These are phyloP conservation scores for Hirsutella rhossiliensis DNA, from an alignment of 2,329 filamentous ascomycete genomes.

Conservation along the genomic window DNA sequence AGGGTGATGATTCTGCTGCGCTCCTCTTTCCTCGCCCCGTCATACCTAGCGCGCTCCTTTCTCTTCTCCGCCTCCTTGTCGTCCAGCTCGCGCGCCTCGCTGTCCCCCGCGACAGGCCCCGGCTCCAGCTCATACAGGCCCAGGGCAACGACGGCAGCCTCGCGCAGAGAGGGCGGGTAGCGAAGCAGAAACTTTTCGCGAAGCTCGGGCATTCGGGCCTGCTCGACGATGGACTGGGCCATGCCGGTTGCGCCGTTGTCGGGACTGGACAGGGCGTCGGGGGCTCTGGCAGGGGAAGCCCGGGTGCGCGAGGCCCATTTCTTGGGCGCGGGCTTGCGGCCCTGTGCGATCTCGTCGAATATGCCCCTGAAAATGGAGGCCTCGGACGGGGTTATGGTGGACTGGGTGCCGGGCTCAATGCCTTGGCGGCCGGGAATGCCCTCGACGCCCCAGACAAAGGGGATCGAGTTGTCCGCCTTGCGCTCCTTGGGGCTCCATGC, in stretches of 20 bases:
- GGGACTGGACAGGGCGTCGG: not conserved
- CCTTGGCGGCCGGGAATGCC: not conserved
- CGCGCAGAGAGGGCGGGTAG: slow-evolving; percentile 26
- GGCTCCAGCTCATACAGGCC: slow-evolving; percentile 24
- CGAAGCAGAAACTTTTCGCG: slow-evolving; percentile 22
- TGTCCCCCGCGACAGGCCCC: not conserved
- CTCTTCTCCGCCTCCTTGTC: slow-evolving; percentile 16
- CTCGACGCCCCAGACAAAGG: slow-evolving; percentile 35
- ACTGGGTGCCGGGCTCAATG: slow-evolving; percentile 13
- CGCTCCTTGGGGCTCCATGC: slow-evolving; percentile 3
- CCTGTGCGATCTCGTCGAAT: slow-evolving; percentile 29
- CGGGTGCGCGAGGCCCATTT: slow-evolving; percentile 7
- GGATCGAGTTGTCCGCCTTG: slow-evolving; percentile 28
- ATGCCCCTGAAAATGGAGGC: slow-evolving; percentile 48
- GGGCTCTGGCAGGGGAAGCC: not conserved
- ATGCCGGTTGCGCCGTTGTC: not conserved
- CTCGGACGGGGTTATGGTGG: slow-evolving; percentile 47
- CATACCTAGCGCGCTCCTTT: slow-evolving; percentile 18
- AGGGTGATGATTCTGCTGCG: slow-evolving; percentile 37
- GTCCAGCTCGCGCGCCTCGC: not conserved
- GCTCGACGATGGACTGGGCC: slow-evolving; percentile 19
- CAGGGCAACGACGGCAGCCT: slow-evolving; percentile 25
- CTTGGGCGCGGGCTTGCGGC: slow-evolving; percentile 17
- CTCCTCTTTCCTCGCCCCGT: slow-evolving; percentile 31
- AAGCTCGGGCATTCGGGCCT: slow-evolving; percentile 17